Conservation (phyloP, 2,329 filamentous ascomycete genomes). For the Monilinia polystroma region DNA sequence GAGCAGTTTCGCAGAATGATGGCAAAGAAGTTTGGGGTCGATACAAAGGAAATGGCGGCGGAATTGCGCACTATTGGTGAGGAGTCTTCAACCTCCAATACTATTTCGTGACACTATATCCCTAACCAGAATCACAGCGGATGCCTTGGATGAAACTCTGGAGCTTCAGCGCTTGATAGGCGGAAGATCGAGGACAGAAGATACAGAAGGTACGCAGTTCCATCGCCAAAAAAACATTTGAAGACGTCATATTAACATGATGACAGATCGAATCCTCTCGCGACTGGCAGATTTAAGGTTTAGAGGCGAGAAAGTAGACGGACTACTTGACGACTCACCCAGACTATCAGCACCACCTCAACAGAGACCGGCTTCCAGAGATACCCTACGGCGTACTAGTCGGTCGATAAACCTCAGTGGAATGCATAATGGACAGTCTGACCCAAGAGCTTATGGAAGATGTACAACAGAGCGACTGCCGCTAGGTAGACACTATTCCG, state of each 20-base stretch:
- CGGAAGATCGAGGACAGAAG: background rate
- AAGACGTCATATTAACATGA: background rate
- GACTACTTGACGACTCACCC: background rate
- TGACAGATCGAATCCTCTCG: conserved; percentile 1
- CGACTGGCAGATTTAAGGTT: background rate
- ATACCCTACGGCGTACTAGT: background rate
- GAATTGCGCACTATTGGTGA: conserved; percentile 16
- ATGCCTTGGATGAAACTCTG: conserved; percentile 9
- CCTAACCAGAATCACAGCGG: background rate
- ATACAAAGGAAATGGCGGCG: conserved; percentile 5
- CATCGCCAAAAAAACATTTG: too few relatives aligned
- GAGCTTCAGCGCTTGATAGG: conserved; percentile 15
- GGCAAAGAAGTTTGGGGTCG: background rate
- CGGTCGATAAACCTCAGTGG: conserved; percentile 10
- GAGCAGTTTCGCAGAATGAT: conserved; percentile 12
- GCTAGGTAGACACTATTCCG: conserved; percentile 2
- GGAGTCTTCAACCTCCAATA: background rate
- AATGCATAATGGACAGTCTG: conserved; percentile 10
- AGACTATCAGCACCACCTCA: conserved; percentile 1
- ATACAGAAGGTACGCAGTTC: background rate
- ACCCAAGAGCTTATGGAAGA: conserved; percentile 15
- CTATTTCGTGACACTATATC: background rate
- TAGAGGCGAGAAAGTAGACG: background rate
- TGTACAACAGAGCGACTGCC: background rate
- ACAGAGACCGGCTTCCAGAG: conserved; percentile 7